Conservation (phyloP, 2,329 filamentous ascomycete genomes). For the Drechslerella dactyloides region DNA sequence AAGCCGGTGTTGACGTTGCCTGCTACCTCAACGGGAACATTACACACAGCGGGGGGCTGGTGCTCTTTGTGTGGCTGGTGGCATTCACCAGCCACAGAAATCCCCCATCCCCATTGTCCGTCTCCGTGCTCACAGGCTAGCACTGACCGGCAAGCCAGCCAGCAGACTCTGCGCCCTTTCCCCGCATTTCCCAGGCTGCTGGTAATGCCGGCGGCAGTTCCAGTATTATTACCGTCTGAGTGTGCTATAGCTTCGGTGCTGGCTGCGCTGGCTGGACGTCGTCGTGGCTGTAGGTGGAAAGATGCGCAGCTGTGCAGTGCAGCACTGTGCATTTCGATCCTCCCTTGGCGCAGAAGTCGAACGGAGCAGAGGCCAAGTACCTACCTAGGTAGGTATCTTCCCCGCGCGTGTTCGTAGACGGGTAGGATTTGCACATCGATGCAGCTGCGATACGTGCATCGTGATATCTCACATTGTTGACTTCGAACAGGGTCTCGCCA, state of each 20-base stretch:
- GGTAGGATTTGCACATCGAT: conserved; percentile 34
- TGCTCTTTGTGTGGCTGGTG: conserved; percentile 24
- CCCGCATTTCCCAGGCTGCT: conserved; percentile 50
- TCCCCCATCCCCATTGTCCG: conserved; percentile 47
- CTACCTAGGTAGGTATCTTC: too few relatives aligned
- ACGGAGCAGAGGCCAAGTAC: too few relatives aligned
- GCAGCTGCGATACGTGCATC: conserved; percentile 1
- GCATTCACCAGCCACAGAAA: conserved; percentile 5
- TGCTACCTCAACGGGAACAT: conserved; percentile 15
- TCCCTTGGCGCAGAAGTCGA: too few relatives aligned
- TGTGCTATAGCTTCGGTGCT: conserved; percentile 35
- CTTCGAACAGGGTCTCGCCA: too few relatives aligned
- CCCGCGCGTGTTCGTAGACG: too few relatives aligned
- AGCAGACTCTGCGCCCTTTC: conserved; percentile 32
- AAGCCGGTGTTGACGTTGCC: neutral
- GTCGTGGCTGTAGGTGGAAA: neutral
- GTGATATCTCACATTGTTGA: too few relatives aligned
- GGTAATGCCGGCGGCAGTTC: conserved; percentile 36
- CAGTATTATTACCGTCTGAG: conserved; percentile 43
- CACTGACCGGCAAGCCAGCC: conserved; percentile 11
- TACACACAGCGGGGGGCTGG: conserved; percentile 20
- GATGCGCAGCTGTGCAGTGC: neutral
- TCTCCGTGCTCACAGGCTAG: conserved; percentile 35
- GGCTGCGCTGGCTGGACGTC: neutral
- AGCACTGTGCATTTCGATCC: too few relatives aligned